These are phyloP conservation scores for Botryosphaeria dothidea DNA, from an alignment of 2,329 filamentous ascomycete species.

Conservation along the genomic window DNA sequence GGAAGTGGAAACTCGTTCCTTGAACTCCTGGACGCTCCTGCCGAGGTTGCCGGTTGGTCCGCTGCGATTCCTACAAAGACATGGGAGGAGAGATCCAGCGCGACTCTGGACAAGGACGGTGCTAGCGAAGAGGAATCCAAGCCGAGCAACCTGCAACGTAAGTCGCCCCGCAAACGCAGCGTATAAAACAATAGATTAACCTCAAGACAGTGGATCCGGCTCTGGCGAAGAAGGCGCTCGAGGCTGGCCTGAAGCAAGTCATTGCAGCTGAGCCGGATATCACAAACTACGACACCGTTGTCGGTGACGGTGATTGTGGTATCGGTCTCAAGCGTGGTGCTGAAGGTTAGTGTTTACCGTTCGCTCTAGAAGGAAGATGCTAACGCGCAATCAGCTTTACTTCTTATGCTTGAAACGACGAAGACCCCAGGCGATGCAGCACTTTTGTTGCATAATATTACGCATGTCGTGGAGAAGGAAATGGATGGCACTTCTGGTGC, in stretches of 20 bases:
- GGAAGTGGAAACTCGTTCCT: conserved; percentile 63
- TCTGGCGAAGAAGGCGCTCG: conserved; percentile 54
- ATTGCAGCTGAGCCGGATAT: conserved; percentile 66
- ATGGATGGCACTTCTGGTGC: conserved; percentile 80
- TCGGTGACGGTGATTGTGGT: conserved; percentile 89
- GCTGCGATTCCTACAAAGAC: conserved; percentile 60
- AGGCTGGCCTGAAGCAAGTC: conserved; percentile 59
- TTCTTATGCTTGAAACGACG: conserved; percentile 42
- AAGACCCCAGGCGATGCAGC: conserved; percentile 59
- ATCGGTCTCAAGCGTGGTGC: conserved; percentile 83
- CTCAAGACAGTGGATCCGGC: conserved; percentile 50
- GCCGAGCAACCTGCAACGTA: conserved; percentile 56
- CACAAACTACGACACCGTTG: conserved; percentile 73
- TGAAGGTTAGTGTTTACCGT: conserved; percentile 52
- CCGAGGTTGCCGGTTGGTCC: conserved; percentile 68
- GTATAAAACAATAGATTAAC: background rate
- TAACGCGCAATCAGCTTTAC: conserved; percentile 34
- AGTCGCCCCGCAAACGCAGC: conserved; percentile 25
- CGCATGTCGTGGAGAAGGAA: conserved; percentile 63
- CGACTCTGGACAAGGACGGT: conserved; percentile 43
- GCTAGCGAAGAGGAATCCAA: conserved; percentile 46
- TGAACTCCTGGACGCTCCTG: conserved; percentile 66
- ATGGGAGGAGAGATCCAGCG: conserved; percentile 55
- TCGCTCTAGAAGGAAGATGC: background rate
- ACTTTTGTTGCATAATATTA: conserved; percentile 61